Evolutionary conservation across 139 green algal genomes (phyloP).

Genomic region (Marvania coccoides): DNA sequence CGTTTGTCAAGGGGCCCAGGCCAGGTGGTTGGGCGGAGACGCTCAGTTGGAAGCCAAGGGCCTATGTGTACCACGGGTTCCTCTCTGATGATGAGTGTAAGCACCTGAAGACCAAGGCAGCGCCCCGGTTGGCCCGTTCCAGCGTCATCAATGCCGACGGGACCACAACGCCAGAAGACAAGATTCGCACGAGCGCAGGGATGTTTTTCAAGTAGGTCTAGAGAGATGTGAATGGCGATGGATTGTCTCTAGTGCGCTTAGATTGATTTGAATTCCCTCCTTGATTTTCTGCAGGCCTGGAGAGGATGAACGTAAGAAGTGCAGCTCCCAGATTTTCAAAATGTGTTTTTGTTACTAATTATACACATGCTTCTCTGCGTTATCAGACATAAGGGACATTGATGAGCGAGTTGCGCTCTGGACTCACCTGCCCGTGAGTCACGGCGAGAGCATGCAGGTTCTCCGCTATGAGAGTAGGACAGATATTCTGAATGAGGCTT

Average conservation of each 20-base stretch:
- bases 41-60: conserved; percentile 37
- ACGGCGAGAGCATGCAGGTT: conserved; percentile 64
- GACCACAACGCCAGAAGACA: background rate
- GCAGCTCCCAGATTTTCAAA: too few relatives aligned
- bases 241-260: too few relatives aligned
- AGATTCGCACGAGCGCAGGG: conserved; percentile 56
- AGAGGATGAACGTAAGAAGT: too few relatives aligned
- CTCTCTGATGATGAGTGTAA: conserved; percentile 31
- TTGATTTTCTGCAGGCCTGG: too few relatives aligned
- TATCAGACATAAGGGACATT: conserved; percentile 42
- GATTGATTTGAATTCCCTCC: too few relatives aligned
- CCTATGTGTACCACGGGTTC: conserved; percentile 43
- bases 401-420: conserved; percentile 57
- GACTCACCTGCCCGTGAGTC: conserved; percentile 49
- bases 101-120: conserved; percentile 26
- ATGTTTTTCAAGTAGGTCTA: conserved; percentile 43
- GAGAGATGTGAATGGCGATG: too few relatives aligned
- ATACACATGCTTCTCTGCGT: too few relatives aligned
- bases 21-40: conserved; percentile 27
- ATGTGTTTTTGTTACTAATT: too few relatives aligned
- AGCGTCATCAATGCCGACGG: conserved; percentile 44
- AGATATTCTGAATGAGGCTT: too few relatives aligned
- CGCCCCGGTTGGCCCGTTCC: conserved; percentile 31
- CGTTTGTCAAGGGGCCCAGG: too few relatives aligned
- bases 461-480: conserved; percentile 60